phyloP scores from a whole-genome alignment of 164 flowering plant genomes.

The Tetrastigma voinierianum region DNA sequence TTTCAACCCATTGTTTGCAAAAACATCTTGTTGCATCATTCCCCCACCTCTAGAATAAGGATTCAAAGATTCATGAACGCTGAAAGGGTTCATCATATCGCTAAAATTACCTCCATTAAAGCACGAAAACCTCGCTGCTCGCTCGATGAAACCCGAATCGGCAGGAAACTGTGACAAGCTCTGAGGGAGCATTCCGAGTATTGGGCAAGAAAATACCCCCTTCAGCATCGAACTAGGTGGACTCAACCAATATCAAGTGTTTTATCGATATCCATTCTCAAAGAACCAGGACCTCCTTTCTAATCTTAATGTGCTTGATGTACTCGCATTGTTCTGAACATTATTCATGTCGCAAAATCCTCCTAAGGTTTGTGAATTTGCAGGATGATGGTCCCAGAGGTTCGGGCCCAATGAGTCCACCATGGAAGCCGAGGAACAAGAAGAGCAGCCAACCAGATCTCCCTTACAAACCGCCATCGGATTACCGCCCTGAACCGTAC shows the following conservation, averaged over 20 bases:
- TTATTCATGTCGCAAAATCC: conserved; percentile 40
- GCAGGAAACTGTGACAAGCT: conserved; percentile 74
- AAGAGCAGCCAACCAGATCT: conserved; percentile 38
- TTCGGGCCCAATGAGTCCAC: conserved; percentile 47
- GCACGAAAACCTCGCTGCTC: conserved; percentile 90
- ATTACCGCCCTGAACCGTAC: conserved; percentile 35
- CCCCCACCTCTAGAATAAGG: conserved; percentile 39
- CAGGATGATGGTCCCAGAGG: conserved; percentile 54
- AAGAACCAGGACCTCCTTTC: conserved; percentile 35
- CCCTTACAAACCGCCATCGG: conserved; percentile 31
- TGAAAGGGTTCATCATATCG: conserved; percentile 56
- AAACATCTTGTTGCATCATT: conserved; percentile 37
- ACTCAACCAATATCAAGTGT: conserved; percentile 45
- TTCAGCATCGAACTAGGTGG: conserved; percentile 38
- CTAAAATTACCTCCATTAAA: conserved; percentile 66
- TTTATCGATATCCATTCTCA: conserved; percentile 31
- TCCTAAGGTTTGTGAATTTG: conserved; percentile 38
- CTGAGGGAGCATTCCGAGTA: conserved; percentile 54
- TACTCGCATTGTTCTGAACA: conserved; percentile 30
- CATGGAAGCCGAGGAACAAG: conserved; percentile 62
- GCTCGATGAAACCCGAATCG: conserved; percentile 84
- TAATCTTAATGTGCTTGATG: conserved; percentile 27
- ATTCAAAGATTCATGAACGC: conserved; percentile 34
- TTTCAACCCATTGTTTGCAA: conserved; percentile 23
- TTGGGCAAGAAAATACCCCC: conserved; percentile 47